Evolutionary conservation across 2,329 filamentous ascomycete genomes (phyloP).

Genomic region (Pseudopithomyces chartarum): DNA sequence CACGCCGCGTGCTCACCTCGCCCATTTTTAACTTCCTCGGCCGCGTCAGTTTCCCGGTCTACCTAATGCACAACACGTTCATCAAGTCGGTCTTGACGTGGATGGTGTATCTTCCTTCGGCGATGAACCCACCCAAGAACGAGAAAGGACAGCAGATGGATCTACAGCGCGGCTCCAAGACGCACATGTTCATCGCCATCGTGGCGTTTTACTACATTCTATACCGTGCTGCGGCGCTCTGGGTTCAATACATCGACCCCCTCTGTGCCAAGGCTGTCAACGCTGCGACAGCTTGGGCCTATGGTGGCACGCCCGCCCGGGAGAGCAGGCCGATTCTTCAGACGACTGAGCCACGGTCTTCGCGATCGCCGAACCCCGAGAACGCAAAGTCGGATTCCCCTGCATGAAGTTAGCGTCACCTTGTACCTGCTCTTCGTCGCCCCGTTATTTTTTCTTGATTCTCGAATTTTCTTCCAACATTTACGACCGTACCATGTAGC

Average conservation of each 20-base stretch:
- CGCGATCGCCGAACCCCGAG: not conserved
- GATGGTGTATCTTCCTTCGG: slow-evolving; percentile 57
- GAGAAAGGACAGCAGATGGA: slow-evolving; percentile 44
- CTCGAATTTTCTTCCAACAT: not conserved
- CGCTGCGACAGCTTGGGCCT: slow-evolving; percentile 38
- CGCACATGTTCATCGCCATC: slow-evolving; percentile 41
- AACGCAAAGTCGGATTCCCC: not conserved
- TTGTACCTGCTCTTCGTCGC: not conserved
- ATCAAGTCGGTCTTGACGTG: slow-evolving; percentile 65
- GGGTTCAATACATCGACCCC: slow-evolving; percentile 43
- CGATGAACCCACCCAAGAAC: slow-evolving; percentile 43
- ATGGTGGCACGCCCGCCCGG: slow-evolving; percentile 27
- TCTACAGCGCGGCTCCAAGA: slow-evolving; percentile 36
- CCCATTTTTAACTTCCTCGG: slow-evolving; percentile 65
- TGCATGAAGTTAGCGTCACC: not conserved
- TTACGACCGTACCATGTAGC: not conserved
- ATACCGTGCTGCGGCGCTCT: slow-evolving; percentile 39
- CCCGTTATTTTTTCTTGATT: not conserved
- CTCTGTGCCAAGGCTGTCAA: slow-evolving; percentile 40
- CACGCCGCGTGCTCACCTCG: slow-evolving; percentile 60
- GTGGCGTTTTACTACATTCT: slow-evolving; percentile 43
- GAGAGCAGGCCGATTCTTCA: slow-evolving; percentile 27
- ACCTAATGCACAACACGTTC: slow-evolving; percentile 66
- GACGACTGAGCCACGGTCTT: not conserved
- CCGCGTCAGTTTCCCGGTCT: slow-evolving; percentile 68